Conservation (phyloP, 2,329 filamentous ascomycete species). For the Raffaelea ambrosiae region DNA sequence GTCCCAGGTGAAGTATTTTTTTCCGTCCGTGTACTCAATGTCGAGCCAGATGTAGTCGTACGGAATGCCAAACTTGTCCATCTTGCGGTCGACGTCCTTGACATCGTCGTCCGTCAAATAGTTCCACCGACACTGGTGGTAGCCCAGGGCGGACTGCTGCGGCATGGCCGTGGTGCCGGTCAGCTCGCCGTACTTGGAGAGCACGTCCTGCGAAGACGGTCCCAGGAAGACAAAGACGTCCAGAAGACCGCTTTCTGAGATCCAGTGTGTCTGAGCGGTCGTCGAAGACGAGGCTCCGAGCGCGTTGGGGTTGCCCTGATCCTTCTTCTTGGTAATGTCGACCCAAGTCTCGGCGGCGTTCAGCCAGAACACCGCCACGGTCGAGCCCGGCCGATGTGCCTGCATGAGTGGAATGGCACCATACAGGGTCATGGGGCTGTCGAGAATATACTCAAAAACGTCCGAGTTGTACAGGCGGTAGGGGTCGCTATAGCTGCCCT, state of each 20-base stretch:
- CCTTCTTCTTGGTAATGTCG: constrained; percentile 77
- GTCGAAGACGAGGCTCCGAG: constrained; percentile 62
- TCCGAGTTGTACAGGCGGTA: constrained; percentile 95
- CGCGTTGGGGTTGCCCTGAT: constrained; percentile 65
- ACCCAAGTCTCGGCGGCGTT: constrained; percentile 97
- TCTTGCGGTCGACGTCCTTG: constrained; percentile 90
- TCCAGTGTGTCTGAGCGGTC: constrained; percentile 89
- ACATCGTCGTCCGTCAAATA: constrained; percentile 97
- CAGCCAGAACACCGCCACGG: constrained; percentile 94
- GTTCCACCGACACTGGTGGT: constrained; percentile 98
- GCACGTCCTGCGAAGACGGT: constrained; percentile 73
- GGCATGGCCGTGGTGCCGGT: constrained; percentile 89
- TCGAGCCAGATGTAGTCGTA: constrained; percentile 99
- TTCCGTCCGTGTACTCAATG: constrained; percentile 92
- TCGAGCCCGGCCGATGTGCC: constrained; percentile 86
- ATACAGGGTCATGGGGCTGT: constrained; percentile 97
- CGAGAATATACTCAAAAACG: constrained; percentile 94
- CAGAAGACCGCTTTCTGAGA: constrained; percentile 82
- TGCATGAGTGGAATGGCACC: constrained; percentile 98
- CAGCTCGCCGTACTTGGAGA: constrained; percentile 75
- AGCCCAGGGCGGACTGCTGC: constrained; percentile 83
- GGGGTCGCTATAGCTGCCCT: constrained; percentile 77
- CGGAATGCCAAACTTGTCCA: constrained; percentile 90
- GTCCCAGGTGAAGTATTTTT: constrained; percentile 99
- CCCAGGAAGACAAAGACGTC: constrained; percentile 95